These are phyloP conservation scores for Apophysomyces ossiformis DNA, from an alignment of 371 early-diverging fungal genomes.

Conservation along the genomic window DNA sequence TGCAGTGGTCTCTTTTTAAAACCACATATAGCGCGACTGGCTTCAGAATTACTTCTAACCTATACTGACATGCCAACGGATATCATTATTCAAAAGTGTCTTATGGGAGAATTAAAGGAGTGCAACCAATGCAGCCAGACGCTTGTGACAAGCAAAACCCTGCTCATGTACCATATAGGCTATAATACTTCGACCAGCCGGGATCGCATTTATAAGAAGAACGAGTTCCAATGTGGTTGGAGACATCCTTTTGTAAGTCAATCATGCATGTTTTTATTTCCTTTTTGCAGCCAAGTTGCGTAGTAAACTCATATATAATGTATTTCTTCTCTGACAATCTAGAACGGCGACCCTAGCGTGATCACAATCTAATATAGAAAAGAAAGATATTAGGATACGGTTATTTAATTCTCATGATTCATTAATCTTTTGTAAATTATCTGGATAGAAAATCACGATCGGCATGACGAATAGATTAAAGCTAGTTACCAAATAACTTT, in stretches of 20 bases:
- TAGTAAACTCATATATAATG: neutral
- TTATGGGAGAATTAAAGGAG: conserved; percentile 53
- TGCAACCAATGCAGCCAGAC: conserved; percentile 43
- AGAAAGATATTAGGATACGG: too few species aligned
- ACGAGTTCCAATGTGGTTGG: conserved; percentile 71
- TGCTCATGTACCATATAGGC: conserved; percentile 66
- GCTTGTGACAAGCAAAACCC: conserved; percentile 56
- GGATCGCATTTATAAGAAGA: conserved; percentile 56
- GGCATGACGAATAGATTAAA: conserved; percentile 5
- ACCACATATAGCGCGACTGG: conserved; percentile 45
- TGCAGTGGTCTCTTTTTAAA: conserved; percentile 57
- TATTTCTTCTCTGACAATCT: neutral
- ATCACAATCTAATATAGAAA: conserved; percentile 28
- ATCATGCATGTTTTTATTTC: neutral
- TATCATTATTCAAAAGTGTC: conserved; percentile 61
- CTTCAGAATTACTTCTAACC: conserved; percentile 45
- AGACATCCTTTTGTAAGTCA: conserved; percentile 68
- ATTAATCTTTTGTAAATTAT: neutral
- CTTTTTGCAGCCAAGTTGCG: neutral
- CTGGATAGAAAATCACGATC: neutral
- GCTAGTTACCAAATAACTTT: neutral
- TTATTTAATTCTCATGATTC: conserved; percentile 9
- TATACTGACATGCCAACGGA: conserved; percentile 55
- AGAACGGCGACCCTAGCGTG: conserved; percentile 48
- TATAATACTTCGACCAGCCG: conserved; percentile 65